phyloP scores from a whole-genome alignment of 1,284 basidiomycete species.

The Afroboletus lepidellus region DNA sequence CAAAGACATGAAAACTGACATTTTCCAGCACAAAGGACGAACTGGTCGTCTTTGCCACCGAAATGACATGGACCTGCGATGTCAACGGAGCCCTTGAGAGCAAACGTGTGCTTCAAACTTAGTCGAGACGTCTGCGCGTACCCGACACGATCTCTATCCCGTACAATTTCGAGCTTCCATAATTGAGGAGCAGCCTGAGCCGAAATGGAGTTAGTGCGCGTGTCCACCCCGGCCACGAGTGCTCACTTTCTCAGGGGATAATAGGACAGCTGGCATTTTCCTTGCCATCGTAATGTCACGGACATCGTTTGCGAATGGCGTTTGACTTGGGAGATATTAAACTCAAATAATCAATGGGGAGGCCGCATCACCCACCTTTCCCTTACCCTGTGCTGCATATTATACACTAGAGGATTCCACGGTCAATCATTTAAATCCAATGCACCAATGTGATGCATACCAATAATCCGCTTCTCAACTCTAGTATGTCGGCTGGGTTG shows the following conservation, averaged over 20 bases:
- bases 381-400: slow-evolving; percentile 57
- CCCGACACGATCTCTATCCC: slow-evolving; percentile 43
- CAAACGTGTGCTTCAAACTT: slow-evolving; percentile 63
- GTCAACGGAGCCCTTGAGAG: slow-evolving; percentile 65
- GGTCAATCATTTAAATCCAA: not conserved
- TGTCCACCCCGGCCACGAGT: not conserved
- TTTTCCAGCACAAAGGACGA: slow-evolving; percentile 76
- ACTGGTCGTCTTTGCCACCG: slow-evolving; percentile 72
- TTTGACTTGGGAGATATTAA: slow-evolving; percentile 49
- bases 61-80: slow-evolving; percentile 80
- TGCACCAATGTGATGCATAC: slow-evolving; percentile 38
- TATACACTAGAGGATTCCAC: slow-evolving; percentile 53
- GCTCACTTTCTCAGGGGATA: slow-evolving; percentile 56
- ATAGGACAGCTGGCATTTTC: slow-evolving; percentile 60
- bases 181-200: slow-evolving; percentile 72
- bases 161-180: slow-evolving; percentile 71
- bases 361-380: slow-evolving; percentile 55
- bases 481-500: slow-evolving; percentile 67
- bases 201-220: slow-evolving; percentile 8
- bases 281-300: slow-evolving; percentile 67
- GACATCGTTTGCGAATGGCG: slow-evolving; percentile 76
- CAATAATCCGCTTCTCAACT: slow-evolving; percentile 74
- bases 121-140: slow-evolving; percentile 45
- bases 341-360: not conserved
- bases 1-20: slow-evolving; percentile 37